Base-by-base conservation (phyloP, 352 stramenopile genomes). In the Blastocystis sp. region DNA sequence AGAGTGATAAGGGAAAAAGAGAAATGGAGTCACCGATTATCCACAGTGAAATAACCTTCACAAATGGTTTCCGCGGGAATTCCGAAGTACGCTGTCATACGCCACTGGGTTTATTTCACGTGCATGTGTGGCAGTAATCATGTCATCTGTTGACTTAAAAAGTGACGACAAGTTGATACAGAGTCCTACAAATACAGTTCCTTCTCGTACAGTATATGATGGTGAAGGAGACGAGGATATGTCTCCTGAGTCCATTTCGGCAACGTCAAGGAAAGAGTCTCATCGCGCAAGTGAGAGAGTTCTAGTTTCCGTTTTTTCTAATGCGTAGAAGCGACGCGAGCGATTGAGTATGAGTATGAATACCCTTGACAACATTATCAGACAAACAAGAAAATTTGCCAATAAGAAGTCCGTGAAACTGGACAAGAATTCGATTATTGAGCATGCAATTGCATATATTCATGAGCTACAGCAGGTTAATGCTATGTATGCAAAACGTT, bases 381-480 rank as follows among this genome's bases (percentile, higher is more conserved):
- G 53, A 33, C 27, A 58, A 19, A 84, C 73, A 30, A 15, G 73
- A 4, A 84, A 84, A 42, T 84, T 84, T 51, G 27, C 48, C 1
- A 84, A 84, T 44, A 84, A 68, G 73, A 84, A 66, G 48, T 69
- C 48, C 68, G 73, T 84, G 15, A 84, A 84, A 48, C 51, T 84
- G 42, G 73, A 84, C 30, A 84, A 84, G 53, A 84, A 84, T 42
- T 84, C 73, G 13, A 44, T 84, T 2, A 84, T 84, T 40, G 73
- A 84, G 33, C 73, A 84, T 44, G 73, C 73, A 42, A 84, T 84
- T 69, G 73, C 48, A 9, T 84, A 84, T n/a, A 84, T 84, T 37
- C 48, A 24, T 13, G 73, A 84, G 48, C 56, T 84, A 11, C 73
- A 84, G 15, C 73, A 84, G 22, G 54, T 84, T 37, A 84, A 84